Base-by-base conservation (phyloP, 192 early-diverging fungal species). In the Chytriomyces sp. region DNA sequence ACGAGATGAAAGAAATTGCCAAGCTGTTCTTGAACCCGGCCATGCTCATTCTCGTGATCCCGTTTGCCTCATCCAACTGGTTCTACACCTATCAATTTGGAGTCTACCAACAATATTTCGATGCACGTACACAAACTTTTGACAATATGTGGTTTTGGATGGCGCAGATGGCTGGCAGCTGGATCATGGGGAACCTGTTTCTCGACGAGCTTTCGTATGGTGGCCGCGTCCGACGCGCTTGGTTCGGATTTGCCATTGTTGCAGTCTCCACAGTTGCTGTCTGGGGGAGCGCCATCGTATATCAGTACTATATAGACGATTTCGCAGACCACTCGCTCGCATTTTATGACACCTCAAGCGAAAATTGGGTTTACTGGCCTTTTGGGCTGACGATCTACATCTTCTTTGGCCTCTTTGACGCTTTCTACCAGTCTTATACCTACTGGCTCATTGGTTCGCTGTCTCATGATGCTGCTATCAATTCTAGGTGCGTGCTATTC, bases 391-490 rank as follows among this genome's bases (percentile, higher is more conserved):
- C 89, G 67, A 69, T 90, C 34, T 94, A 91, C 67, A 75, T 89
- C 65, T 65, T 88, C 44, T 92, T 86, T 73, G 93, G 93, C 38
- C 34, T 90, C 3, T 82, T 79, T 64, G 93, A 94, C 75, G 88
- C 93, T 32, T 82, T 92, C 59, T 93, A 88, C 81, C 93, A 94
- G 82, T 81, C 84, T 69, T 85, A 82, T 37, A 77, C 80, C 3
- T 94, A 94, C 86, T 94, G 91, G 91, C 69, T 94, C 36, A 87
- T 94, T 75, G 93, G 91, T 17, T 82, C 91, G 36, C 79, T 93
- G 64, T 88, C 90, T 12, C 91, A 93, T 75, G 89, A 94, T 77
- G 81, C 84, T 73, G 86, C 85, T 17, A 36, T 34, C 8, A 28
- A 34, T 36, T 60, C 58, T 5, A 30, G 58, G 37, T 60, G 37